Conservation (phyloP, 2,329 filamentous ascomycete species). For the Trichoderma sp. region DNA sequence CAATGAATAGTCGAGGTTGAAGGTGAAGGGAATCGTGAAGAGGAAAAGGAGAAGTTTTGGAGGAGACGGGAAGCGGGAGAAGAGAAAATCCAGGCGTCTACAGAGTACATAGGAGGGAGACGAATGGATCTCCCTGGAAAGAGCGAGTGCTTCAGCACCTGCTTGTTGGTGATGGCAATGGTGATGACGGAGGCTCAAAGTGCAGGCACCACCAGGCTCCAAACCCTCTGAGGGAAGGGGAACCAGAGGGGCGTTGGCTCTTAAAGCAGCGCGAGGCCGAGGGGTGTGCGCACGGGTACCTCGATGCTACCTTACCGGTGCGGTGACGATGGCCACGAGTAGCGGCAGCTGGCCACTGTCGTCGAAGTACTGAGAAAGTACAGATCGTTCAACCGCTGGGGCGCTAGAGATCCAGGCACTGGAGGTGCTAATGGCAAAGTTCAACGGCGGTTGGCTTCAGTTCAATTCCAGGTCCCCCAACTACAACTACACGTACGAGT, state of each 20-base stretch:
- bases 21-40: not conserved
- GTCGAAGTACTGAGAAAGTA: not conserved
- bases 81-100: not conserved
- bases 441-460: not conserved
- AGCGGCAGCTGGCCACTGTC: not conserved
- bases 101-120: not conserved
- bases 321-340: not conserved
- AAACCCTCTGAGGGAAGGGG: constrained; percentile 6
- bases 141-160: constrained; percentile 1
- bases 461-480: not conserved
- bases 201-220: constrained; percentile 13
- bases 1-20: not conserved
- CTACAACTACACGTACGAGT: not conserved
- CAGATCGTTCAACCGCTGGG: not conserved
- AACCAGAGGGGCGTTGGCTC: constrained; percentile 7
- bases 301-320: constrained; percentile 10
- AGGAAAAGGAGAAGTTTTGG: not conserved
- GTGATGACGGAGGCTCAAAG: constrained; percentile 16
- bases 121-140: constrained; percentile 11
- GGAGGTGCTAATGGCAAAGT: not conserved
- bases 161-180: constrained; percentile 10
- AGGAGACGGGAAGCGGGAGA: not conserved
- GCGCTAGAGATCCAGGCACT: not conserved
- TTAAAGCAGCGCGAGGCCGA: constrained; percentile 17
- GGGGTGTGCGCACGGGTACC: constrained; percentile 10